Conservation (phyloP, 2,329 filamentous ascomycete genomes). For the Rhynchosporium graminicola region DNA sequence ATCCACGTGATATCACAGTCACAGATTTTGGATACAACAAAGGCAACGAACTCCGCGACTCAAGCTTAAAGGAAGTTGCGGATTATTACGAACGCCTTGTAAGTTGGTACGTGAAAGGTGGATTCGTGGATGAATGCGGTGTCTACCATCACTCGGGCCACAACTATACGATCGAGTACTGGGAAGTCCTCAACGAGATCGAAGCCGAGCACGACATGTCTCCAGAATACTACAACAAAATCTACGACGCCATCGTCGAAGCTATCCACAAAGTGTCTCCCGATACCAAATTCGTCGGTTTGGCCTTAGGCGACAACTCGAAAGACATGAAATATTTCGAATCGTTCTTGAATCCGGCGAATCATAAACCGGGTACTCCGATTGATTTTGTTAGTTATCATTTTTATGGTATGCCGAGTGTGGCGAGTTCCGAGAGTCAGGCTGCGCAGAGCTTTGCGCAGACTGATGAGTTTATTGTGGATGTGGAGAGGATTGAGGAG, state of each 20-base stretch:
- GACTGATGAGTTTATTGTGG: conserved; percentile 10
- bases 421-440: neutral
- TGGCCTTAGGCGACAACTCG: conserved; percentile 13
- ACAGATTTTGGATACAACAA: conserved; percentile 17
- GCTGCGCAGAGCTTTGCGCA: conserved; percentile 11
- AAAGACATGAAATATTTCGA: conserved; percentile 8
- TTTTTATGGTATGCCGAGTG: conserved; percentile 13
- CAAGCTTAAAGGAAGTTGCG: neutral
- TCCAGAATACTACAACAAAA: conserved; percentile 6
- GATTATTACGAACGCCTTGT: conserved; percentile 15
- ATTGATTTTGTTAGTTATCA: conserved; percentile 19
- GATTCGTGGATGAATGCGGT: conserved; percentile 14
- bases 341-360: conserved; percentile 6
- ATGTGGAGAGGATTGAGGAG: conserved; percentile 9
- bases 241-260: conserved; percentile 7
- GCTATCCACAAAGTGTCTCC: conserved; percentile 8
- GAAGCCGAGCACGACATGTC: conserved; percentile 16
- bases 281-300: conserved; percentile 12
- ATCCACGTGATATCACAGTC: conserved; percentile 13
- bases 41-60: conserved; percentile 11
- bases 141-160: conserved; percentile 13
- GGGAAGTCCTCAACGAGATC: conserved; percentile 16
- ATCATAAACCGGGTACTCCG: neutral
- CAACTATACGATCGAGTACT: conserved; percentile 15
- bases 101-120: conserved; percentile 12